A percentile compares a stretch with the other conserved stretches of the same genome.
phyloP scores from a whole-genome alignment of 2,329 filamentous ascomycete genomes.

The Scortechinia acanthostroma region DNA sequence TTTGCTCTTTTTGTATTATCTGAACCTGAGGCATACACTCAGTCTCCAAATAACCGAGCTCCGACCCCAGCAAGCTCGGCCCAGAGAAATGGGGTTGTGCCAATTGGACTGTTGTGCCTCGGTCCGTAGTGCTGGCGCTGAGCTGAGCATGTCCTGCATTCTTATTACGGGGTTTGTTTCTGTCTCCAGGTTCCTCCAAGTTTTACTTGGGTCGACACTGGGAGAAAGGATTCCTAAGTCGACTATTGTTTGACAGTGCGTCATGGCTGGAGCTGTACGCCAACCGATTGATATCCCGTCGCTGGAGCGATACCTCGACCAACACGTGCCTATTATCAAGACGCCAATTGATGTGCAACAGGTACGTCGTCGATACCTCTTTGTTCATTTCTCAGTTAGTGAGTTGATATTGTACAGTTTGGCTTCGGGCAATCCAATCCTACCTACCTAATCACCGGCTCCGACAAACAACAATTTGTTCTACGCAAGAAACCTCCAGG shows the following conservation, averaged over 20 bases:
- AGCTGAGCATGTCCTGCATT: too few relatives aligned
- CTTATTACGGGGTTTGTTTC: too few relatives aligned
- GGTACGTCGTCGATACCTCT: conserved; percentile 35
- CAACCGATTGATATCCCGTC: conserved; percentile 81
- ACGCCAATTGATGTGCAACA: conserved; percentile 83
- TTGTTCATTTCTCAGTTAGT: background rate
- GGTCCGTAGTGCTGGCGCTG: too few relatives aligned
- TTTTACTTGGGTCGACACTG: too few relatives aligned
- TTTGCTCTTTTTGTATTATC: background rate
- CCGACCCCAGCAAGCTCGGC: too few relatives aligned
- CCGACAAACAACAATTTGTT: conserved; percentile 68
- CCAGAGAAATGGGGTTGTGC: too few relatives aligned
- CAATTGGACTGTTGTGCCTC: too few relatives aligned
- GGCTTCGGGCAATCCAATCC: conserved; percentile 96
- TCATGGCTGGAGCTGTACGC: conserved; percentile 78
- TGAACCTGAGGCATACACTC: too few relatives aligned
- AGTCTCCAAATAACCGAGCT: too few relatives aligned
- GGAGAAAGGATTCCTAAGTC: too few relatives aligned
- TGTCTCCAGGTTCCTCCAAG: too few relatives aligned
- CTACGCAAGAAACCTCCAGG: conserved; percentile 98
- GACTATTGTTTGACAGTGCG: too few relatives aligned
- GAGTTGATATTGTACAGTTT: conserved; percentile 50
- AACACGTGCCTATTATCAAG: conserved; percentile 76
- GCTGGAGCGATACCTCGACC: conserved; percentile 70
- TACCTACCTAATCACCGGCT: conserved; percentile 81